Evolutionary conservation across 2,329 filamentous ascomycete species (phyloP).

Genomic region (Pseudocercospora fijiensis): DNA sequence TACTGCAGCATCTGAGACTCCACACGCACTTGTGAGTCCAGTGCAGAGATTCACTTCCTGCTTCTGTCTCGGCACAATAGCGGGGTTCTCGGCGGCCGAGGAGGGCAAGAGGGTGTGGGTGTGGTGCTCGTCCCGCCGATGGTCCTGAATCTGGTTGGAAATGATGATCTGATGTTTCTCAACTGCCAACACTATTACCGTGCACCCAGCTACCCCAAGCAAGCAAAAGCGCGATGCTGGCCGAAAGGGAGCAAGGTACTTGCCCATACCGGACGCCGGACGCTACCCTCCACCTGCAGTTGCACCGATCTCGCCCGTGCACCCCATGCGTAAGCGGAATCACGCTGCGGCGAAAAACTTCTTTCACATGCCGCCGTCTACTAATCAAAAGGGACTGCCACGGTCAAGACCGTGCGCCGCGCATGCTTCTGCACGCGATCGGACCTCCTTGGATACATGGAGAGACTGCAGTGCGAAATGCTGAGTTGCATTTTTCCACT

Average conservation of each 20-base stretch:
- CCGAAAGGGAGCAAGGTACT: neutral
- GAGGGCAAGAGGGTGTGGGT: neutral
- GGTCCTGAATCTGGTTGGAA: conserved; percentile 1
- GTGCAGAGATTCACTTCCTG: conserved; percentile 13
- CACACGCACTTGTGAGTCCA: conserved; percentile 8
- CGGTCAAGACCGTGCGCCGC: neutral
- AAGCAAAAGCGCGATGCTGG: neutral
- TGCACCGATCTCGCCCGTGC: conserved; percentile 4
- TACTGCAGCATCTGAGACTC: conserved; percentile 14
- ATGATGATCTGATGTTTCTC: neutral
- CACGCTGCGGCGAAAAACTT: conserved; percentile 1
- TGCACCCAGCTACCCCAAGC: neutral
- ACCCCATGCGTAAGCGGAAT: neutral
- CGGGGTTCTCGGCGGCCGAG: conserved; percentile 6
- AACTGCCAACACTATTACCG: neutral
- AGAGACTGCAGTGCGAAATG: conserved; percentile 5
- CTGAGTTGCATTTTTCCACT: neutral
- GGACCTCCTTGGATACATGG: no score
- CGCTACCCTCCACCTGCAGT: neutral
- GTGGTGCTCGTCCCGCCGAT: neutral
- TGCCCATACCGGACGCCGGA: neutral
- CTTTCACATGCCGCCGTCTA: conserved; percentile 4
- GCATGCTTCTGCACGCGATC: conserved; percentile 5
- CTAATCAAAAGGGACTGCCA: neutral
- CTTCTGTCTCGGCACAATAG: neutral